These are phyloP conservation scores for Ilex asprella DNA, from an alignment of 257 asterid genomes.

Conservation along the genomic window DNA sequence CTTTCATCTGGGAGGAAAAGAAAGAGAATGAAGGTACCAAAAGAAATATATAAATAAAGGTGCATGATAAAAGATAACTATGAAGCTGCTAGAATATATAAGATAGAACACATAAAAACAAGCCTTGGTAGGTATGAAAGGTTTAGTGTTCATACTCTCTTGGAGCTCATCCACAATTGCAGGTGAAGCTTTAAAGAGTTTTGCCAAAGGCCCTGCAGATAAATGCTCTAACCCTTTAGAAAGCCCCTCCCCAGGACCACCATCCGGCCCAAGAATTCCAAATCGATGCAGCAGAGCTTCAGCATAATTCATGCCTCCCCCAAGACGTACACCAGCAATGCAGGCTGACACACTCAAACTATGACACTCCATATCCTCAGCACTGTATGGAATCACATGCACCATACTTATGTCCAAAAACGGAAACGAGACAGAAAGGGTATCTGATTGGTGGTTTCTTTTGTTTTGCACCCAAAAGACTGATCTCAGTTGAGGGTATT, in stretches of 20 bases:
- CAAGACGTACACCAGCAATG: constrained; percentile 86
- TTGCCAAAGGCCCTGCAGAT: constrained; percentile 79
- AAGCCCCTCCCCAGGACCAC: constrained; percentile 97
- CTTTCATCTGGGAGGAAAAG: constrained; percentile 41
- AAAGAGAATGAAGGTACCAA: constrained; percentile 9
- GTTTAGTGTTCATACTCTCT: constrained; percentile 38
- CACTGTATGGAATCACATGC: constrained; percentile 83
- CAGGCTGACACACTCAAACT: constrained; percentile 77
- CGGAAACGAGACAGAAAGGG: constrained; percentile 32
- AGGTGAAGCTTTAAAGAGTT: constrained; percentile 74
- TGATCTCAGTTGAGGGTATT: constrained; percentile 48
- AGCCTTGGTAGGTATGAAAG: constrained; percentile 11
- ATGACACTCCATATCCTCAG: constrained; percentile 75
- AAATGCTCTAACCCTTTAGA: constrained; percentile 75
- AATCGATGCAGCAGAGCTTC: constrained; percentile 89
- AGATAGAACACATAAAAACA: not conserved
- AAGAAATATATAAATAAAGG: not conserved
- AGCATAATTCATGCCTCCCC: constrained; percentile 93
- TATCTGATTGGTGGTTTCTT: constrained; percentile 33
- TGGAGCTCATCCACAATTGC: constrained; percentile 35
- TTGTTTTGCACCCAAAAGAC: constrained; percentile 89
- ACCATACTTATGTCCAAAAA: constrained; percentile 58
- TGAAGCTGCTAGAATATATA: not conserved
- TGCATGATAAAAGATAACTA: not conserved
- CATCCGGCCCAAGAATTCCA: constrained; percentile 94